Evolutionary conservation across 495 filamentous ascomycete genomes (phyloP).

Genomic region (Stereocaulon alpinum): DNA sequence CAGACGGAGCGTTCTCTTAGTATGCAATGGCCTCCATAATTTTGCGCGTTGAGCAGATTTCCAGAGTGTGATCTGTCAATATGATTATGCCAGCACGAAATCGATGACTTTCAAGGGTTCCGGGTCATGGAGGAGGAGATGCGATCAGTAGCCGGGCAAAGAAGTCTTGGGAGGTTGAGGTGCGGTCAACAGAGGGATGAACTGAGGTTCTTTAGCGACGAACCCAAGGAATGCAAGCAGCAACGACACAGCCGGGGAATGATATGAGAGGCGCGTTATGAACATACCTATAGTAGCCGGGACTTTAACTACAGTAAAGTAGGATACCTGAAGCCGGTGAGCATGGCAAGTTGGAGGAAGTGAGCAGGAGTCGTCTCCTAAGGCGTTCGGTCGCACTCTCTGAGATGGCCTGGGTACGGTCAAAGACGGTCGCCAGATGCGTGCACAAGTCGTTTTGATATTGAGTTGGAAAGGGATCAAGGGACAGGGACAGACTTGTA

Average conservation of each 20-base stretch:
- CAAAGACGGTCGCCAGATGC: too few species aligned
- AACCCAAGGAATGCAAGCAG: constrained; percentile 7
- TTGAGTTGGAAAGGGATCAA: not conserved
- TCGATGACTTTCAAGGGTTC: not conserved
- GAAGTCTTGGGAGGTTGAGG: not conserved
- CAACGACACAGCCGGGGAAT: constrained; percentile 2
- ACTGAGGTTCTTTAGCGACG: constrained; percentile 1
- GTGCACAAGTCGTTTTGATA: not conserved
- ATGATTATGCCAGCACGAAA: too few species aligned
- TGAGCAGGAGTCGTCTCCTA: not conserved
- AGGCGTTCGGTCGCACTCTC: constrained; percentile 4
- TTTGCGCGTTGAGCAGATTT: not conserved
- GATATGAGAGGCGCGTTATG: not conserved
- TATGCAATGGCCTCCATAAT: not conserved
- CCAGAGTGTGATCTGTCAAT: not conserved
- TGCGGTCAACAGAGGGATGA: not conserved
- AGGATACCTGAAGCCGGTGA: not conserved
- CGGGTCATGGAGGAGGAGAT: not conserved
- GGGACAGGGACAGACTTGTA: not conserved
- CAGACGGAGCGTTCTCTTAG: not conserved
- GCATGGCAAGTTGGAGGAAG: not conserved
- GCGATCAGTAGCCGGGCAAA: not conserved
- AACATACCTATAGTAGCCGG: not conserved
- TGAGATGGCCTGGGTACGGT: not conserved
- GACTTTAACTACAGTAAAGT: not conserved